phyloP scores from a whole-genome alignment of 371 early-diverging fungal genomes.

The Mucor saturninus region DNA sequence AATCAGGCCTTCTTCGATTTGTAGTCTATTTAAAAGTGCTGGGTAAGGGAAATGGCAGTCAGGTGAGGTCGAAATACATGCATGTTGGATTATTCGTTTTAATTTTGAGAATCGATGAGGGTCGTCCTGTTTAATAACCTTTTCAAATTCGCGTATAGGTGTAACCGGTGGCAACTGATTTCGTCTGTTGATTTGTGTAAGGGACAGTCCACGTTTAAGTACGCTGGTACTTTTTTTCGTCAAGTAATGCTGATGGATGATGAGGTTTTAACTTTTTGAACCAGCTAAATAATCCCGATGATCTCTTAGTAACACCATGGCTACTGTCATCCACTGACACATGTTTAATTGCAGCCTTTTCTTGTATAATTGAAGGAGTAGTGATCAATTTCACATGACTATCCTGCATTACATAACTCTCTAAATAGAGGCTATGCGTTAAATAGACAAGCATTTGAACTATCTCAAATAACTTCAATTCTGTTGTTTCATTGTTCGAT shows the following conservation, averaged over 20 bases:
- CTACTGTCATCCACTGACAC: not conserved
- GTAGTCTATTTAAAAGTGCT: constrained; percentile 53
- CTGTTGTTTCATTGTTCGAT: constrained; percentile 17
- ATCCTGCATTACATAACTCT: constrained; percentile 34
- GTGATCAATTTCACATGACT: constrained; percentile 28
- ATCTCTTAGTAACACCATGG: not conserved
- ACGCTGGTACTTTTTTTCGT: constrained; percentile 24
- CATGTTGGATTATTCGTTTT: constrained; percentile 53
- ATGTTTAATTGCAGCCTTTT: not conserved
- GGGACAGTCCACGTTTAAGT: constrained; percentile 14
- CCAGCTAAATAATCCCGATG: constrained; percentile 13
- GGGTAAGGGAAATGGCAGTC: constrained; percentile 63
- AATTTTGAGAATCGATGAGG: constrained; percentile 41
- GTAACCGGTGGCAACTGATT: not conserved
- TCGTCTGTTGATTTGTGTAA: constrained; percentile 6
- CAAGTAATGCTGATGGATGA: constrained; percentile 8
- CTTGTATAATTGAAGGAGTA: constrained; percentile 3
- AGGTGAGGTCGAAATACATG: constrained; percentile 65
- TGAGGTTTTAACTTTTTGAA: constrained; percentile 6
- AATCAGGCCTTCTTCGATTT: constrained; percentile 54
- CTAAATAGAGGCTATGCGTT: constrained; percentile 27
- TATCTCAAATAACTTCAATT: constrained; percentile 1
- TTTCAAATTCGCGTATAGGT: not conserved
- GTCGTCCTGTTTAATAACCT: constrained; percentile 5
- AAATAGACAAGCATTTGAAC: constrained; percentile 21